These are phyloP conservation scores for Smithsoniella earleae DNA, from an alignment of 163 green algal species.

Conservation along the genomic window DNA sequence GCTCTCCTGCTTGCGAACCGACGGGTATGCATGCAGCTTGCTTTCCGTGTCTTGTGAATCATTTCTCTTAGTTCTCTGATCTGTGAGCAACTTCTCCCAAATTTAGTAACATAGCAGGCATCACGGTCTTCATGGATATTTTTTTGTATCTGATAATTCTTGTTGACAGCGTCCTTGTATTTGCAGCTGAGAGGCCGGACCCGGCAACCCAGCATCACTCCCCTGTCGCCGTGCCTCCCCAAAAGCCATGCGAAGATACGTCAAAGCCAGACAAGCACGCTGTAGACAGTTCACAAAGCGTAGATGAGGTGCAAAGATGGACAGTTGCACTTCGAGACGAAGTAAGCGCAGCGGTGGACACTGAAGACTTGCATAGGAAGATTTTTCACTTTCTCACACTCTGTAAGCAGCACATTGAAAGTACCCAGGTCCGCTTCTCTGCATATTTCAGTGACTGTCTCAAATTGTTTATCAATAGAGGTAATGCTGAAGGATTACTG, in stretches of 20 bases:
- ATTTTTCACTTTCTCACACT: constrained; percentile 29
- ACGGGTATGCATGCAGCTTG: background rate
- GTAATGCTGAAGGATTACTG: no score
- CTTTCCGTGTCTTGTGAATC: background rate
- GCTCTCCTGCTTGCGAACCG: background rate
- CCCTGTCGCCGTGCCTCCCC: background rate
- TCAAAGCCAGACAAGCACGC: background rate
- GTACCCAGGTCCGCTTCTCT: constrained; percentile 24
- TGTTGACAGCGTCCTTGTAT: no score
- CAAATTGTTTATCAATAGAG: no score
- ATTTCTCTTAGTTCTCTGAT: background rate
- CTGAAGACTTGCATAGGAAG: background rate
- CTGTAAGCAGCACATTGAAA: constrained; percentile 28
- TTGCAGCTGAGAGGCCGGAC: background rate
- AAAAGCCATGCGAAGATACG: background rate
- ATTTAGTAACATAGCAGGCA: background rate
- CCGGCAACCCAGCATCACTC: background rate
- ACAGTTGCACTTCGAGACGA: constrained; percentile 12
- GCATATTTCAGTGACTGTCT: no score
- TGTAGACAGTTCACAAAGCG: background rate
- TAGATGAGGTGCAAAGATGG: constrained; percentile 25
- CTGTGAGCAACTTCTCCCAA: background rate
- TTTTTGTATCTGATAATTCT: no score
- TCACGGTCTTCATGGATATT: background rate
- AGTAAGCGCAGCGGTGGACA: constrained; percentile 14